Conservation (phyloP, 169 alveolate species). For the Eimeria sp. region DNA sequence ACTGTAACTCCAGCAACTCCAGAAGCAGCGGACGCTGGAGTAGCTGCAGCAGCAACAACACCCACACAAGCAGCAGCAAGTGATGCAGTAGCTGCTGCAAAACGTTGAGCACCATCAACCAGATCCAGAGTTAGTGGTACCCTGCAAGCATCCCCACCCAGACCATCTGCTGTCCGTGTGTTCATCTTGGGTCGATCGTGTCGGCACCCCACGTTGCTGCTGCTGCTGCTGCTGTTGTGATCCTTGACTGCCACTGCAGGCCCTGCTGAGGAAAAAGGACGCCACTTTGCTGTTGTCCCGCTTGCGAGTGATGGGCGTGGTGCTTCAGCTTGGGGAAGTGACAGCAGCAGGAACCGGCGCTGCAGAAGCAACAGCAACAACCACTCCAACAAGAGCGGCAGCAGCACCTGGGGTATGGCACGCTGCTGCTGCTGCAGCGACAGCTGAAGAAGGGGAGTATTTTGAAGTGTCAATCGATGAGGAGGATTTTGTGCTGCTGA, state of each 20-base stretch:
- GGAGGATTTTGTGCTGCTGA: conserved; percentile 38
- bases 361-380: neutral
- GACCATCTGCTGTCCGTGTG: too few relatives aligned
- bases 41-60: too few relatives aligned
- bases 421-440: conserved; percentile 70
- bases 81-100: neutral
- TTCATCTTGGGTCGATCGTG: too few relatives aligned
- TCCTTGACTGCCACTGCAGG: neutral
- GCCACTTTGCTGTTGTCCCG: conserved; percentile 20
- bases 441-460: conserved; percentile 8
- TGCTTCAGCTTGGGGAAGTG: conserved; percentile 33
- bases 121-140: too few relatives aligned
- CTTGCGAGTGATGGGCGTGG: conserved; percentile 7
- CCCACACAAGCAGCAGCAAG: too few relatives aligned
- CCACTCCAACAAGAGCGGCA: neutral
- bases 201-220: neutral
- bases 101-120: too few relatives aligned
- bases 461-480: conserved; percentile 54
- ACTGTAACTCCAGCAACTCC: neutral
- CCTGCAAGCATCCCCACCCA: too few relatives aligned
- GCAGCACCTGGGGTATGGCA: conserved; percentile 37
- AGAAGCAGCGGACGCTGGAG: too few relatives aligned
- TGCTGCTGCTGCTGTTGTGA: conserved; percentile 6
- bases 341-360: neutral
- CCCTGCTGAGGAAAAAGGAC: neutral